Evolutionary conservation across 805 yeast species (phyloP), one percentile per base, ranked within the genome.

Genomic region (Saturnispora saitoi): DNA sequence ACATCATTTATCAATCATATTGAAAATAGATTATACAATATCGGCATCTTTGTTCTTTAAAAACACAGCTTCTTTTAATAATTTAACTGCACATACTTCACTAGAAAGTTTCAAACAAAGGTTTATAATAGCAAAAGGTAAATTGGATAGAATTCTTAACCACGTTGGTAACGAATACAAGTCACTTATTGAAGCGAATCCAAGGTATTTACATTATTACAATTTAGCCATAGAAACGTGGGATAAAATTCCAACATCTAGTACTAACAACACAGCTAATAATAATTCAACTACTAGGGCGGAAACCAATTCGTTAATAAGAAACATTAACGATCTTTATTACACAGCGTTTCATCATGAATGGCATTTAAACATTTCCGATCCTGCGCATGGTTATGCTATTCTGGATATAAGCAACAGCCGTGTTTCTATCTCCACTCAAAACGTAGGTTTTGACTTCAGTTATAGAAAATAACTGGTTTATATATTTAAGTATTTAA

Each of bases 281-380:
- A 36, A 40, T 8, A 36, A 32, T 5, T 32, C 34, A 12, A 26
- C 30, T 32, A 67, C 69, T 39, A 65, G 66, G 28, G 67, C 68
- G 42, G 73, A 67, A 48, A 58, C 65, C 40, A 72, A 70, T 54
- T 70, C 71, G 29, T 67, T 64, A 42, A 67, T 73, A 22, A 67
- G 75, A 59, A 70, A 69, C 50, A 70, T 78, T 48, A 81, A 80
- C 60, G 87, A 83, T 57, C 65, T 74, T 36, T 78, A 80, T 55
- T 77, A 79, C 59, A 70, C 76, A 14, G 78, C 88, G 1, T 83
- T 80, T 63, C 81, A 80, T 58, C 80, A 81, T 57, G 71, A 81
- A 49, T 85, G 95, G 95, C 87, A 85, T 62, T 81, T 80, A 62
- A 83, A 83, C 56, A 66, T 85, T 41, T 77, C 88, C 56, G 91